These are phyloP conservation scores for Mycena indigotica DNA, from an alignment of 768 basidiomycete species.

Conservation along the genomic window DNA sequence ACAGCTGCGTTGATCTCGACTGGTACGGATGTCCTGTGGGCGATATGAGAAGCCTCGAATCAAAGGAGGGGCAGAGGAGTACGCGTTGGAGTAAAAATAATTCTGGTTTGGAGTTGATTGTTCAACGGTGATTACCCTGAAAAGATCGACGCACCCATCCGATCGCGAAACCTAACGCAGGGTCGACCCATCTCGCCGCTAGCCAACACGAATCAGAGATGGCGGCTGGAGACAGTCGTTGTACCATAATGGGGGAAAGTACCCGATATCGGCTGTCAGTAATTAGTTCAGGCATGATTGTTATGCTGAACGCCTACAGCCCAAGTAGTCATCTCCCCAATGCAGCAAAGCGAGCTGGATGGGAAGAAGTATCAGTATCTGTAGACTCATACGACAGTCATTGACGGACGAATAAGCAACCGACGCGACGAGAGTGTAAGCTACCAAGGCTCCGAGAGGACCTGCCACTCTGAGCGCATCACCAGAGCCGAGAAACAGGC, in stretches of 20 bases:
- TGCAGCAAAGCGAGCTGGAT: conserved; percentile 62
- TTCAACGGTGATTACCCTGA: conserved; percentile 1
- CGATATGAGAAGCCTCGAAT: neutral
- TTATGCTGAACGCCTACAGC: conserved; percentile 42
- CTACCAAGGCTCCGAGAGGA: conserved; percentile 66
- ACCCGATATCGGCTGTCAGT: conserved; percentile 62
- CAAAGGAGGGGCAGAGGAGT: conserved; percentile 5
- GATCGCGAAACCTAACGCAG: conserved; percentile 59
- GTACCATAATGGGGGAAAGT: conserved; percentile 73
- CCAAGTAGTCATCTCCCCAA: conserved; percentile 81
- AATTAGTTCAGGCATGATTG: too few relatives aligned
- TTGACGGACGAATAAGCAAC: conserved; percentile 63
- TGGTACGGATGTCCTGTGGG: conserved; percentile 58
- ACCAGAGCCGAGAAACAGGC: conserved; percentile 74
- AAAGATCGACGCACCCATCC: conserved; percentile 45
- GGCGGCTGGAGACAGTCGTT: conserved; percentile 9
- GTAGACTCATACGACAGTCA: too few relatives aligned
- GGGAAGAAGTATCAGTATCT: too few relatives aligned
- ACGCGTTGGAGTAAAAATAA: conserved; percentile 47
- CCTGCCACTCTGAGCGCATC: conserved; percentile 60
- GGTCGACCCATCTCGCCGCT: conserved; percentile 62
- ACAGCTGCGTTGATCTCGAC: conserved; percentile 77
- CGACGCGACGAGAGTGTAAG: conserved; percentile 64
- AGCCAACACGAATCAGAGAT: neutral
- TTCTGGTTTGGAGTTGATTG: conserved; percentile 31